Conservation (phyloP, 2,329 filamentous ascomycete species). For the Penicillium sp. region DNA sequence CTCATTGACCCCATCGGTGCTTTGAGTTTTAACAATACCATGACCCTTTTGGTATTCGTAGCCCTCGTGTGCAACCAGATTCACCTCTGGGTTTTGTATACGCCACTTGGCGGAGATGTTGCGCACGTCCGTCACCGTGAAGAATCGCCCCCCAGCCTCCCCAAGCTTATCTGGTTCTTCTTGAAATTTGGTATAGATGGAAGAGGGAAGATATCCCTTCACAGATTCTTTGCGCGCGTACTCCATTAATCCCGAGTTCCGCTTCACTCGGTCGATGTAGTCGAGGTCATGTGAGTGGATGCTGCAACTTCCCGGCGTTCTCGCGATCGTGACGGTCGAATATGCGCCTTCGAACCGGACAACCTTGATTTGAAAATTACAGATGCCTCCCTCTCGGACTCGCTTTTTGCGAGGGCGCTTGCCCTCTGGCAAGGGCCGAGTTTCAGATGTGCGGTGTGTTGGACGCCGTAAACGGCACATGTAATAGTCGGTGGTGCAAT, state of each 20-base stretch:
- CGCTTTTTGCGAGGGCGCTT: slow-evolving; percentile 48
- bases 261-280: slow-evolving; percentile 49
- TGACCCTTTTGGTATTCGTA: slow-evolving; percentile 47
- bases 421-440: slow-evolving; percentile 45
- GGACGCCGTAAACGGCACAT: slow-evolving; percentile 48
- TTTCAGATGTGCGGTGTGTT: slow-evolving; percentile 42
- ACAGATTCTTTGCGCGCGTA: slow-evolving; percentile 46
- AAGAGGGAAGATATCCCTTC: slow-evolving; percentile 50
- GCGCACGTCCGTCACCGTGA: slow-evolving; percentile 50
- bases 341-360: slow-evolving; percentile 46
- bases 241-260: slow-evolving; percentile 51
- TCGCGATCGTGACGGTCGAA: slow-evolving; percentile 45
- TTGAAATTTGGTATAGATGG: slow-evolving; percentile 50
- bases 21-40: slow-evolving; percentile 40
- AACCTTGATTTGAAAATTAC: slow-evolving; percentile 51
- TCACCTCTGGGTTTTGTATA: slow-evolving; percentile 45
- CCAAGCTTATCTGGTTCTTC: slow-evolving; percentile 47
- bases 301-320: slow-evolving; percentile 42
- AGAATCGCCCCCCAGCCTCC: slow-evolving; percentile 48
- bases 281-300: slow-evolving; percentile 50
- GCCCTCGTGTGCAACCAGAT: slow-evolving; percentile 47
- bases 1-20: slow-evolving; percentile 16
- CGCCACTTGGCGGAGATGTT: slow-evolving; percentile 52
- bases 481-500: slow-evolving; percentile 49
- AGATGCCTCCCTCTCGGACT: slow-evolving; percentile 47